Conservation (phyloP, 2,329 filamentous ascomycete species). For the Fusarium begoniae region DNA sequence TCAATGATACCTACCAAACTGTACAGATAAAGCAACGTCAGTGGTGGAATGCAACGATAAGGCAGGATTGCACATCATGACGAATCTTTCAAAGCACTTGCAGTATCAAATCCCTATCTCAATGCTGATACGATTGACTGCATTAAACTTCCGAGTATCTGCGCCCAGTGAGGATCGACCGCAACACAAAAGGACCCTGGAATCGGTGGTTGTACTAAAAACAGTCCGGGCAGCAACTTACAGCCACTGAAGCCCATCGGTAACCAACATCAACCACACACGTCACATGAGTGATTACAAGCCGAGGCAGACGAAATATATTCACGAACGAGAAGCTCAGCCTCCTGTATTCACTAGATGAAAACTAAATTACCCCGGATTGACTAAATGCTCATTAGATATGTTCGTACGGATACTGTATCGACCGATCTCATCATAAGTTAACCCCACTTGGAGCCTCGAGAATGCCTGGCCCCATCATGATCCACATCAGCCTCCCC, state of each 20-base stretch:
- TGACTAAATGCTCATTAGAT: neutral
- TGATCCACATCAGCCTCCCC: conserved; percentile 21
- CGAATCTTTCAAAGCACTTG: neutral
- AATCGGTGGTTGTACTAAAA: conserved; percentile 1
- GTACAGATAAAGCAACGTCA: neutral
- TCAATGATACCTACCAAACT: neutral
- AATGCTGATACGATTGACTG: neutral
- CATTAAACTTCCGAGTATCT: conserved; percentile 8
- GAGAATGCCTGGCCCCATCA: neutral
- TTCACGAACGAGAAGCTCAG: neutral
- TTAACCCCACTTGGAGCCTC: conserved; percentile 25
- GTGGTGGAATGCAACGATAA: neutral
- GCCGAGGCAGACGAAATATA: conserved; percentile 6
- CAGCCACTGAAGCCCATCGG: neutral
- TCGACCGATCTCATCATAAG: neutral
- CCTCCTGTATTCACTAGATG: neutral
- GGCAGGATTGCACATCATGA: neutral
- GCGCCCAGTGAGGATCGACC: neutral
- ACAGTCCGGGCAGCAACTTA: neutral
- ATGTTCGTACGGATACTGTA: neutral
- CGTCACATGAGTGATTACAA: conserved; percentile 12
- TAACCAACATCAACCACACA: conserved; percentile 1
- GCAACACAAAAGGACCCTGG: conserved; percentile 19
- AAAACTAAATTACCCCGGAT: neutral
- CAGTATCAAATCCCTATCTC: neutral